Evolutionary conservation across 352 stramenopile species (phyloP), one percentile per base, ranked within the genome.

Genomic region (Saprolegnia parasitica): DNA sequence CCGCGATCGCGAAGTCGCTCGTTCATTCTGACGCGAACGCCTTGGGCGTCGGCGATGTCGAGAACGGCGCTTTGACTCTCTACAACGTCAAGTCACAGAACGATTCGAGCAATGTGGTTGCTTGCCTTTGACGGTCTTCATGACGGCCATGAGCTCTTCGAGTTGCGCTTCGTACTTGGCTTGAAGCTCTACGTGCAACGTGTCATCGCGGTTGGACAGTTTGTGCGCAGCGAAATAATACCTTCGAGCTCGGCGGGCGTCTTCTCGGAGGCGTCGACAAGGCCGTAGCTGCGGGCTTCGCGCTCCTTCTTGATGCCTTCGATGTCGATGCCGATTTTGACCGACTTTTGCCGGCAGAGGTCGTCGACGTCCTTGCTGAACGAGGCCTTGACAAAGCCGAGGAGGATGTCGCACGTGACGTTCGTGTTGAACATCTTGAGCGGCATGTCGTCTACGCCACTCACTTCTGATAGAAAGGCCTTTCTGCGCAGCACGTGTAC

Each of bases 401-500:
- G 77, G 37, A 93, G 71, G 68, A 90, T 83, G 35, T 84, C 81
- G 49, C 80, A 81, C 50, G 80, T 79, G 32, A 91, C 83, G 68
- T 90, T 90, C 50, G 75, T 81, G 64, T 91, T 91, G 77, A 90
- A 90, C 77, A 90, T 86, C 68, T 88, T 90, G 11, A 72, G 56
- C 0, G 81, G 81, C 26, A 77, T 89, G 45, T 67, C 77, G 49
- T 84, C 78, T 84, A 66, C 15, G 15, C 4, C 29, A 37, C 21
- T 40, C 26, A 70, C 37, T 6, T 1, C 49, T 29, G 20, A 37
- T 24, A 16, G 4, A 57, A 23, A 35, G 15, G 49, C 35, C 2
- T 52, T 54, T 24, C 35, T 26, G 13, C 52, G 13, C n/a, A 40
- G 49, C n/a, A 29, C 21, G 23, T 20, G n/a, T 71, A 91, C 85